phyloP scores from a whole-genome alignment of 2,329 filamentous ascomycete genomes.

The Nemania sp. region DNA sequence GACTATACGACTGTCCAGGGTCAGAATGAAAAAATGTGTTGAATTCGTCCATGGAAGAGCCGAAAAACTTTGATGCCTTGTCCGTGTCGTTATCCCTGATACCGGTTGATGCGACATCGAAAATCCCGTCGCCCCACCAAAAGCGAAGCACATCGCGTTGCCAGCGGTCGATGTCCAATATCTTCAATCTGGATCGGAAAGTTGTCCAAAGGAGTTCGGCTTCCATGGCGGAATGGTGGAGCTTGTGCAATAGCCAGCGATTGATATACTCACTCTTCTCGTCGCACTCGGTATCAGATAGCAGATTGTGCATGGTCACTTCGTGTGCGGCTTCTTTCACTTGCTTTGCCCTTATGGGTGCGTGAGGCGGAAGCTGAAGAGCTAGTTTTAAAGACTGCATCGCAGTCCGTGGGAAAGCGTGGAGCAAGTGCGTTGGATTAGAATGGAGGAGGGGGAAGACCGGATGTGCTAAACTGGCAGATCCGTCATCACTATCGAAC shows the following conservation, averaged over 20 bases:
- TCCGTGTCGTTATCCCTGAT: slow-evolving; percentile 40
- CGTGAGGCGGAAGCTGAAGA: slow-evolving; percentile 52
- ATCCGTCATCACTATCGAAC: slow-evolving; percentile 40
- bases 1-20: slow-evolving; percentile 42
- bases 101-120: slow-evolving; percentile 39
- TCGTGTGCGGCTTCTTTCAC: slow-evolving; percentile 61
- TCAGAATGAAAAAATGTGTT: slow-evolving; percentile 41
- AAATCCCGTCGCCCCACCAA: slow-evolving; percentile 56
- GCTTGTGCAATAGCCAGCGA: slow-evolving; percentile 65
- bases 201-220: slow-evolving; percentile 57
- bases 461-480: slow-evolving; percentile 53
- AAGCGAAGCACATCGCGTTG: slow-evolving; percentile 56
- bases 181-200: slow-evolving; percentile 50
- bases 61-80: slow-evolving; percentile 38
- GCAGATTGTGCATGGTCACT: slow-evolving; percentile 59
- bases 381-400: slow-evolving; percentile 57
- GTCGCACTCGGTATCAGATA: slow-evolving; percentile 50
- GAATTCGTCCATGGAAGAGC: slow-evolving; percentile 15
- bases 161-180: slow-evolving; percentile 55
- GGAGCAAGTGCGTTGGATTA: slow-evolving; percentile 60
- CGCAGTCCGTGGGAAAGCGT: slow-evolving; percentile 55
- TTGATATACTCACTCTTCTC: slow-evolving; percentile 62
- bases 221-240: slow-evolving; percentile 61
- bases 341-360: slow-evolving; percentile 52
- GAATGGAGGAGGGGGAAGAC: slow-evolving; percentile 61